These are phyloP conservation scores for Parietichytrium sp. DNA, from an alignment of 108 stramenopile species.

Conservation along the genomic window DNA sequence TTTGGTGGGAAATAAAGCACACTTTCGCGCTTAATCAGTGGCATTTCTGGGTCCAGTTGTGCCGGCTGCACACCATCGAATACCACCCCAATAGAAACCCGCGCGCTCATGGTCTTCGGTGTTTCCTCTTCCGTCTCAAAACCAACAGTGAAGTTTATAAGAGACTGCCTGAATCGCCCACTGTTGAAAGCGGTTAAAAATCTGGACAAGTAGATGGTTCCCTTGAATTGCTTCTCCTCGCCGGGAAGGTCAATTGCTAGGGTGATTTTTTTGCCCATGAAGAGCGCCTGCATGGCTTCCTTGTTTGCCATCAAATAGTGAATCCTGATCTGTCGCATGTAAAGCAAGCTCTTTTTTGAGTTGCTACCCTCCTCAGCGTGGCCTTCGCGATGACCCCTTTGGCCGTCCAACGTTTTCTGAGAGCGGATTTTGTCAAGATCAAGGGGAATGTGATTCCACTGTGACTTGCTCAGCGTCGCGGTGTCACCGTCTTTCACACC, in stretches of 20 bases:
- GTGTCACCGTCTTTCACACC: too few species aligned
- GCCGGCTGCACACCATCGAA: background rate
- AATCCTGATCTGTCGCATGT: background rate
- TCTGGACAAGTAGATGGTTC: background rate
- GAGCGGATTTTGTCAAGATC: too few species aligned
- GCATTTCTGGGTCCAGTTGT: constrained; percentile 23
- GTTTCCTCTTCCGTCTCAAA: background rate
- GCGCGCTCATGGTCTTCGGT: background rate
- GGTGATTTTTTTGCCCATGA: background rate
- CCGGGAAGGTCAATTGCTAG: too few species aligned
- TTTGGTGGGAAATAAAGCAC: constrained; percentile 7
- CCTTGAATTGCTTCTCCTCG: too few species aligned
- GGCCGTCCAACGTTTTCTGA: too few species aligned
- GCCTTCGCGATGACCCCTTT: too few species aligned
- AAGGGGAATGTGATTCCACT: too few species aligned
- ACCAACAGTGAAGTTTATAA: background rate
- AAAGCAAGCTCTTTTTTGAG: too few species aligned
- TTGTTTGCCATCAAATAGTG: background rate
- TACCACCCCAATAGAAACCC: background rate
- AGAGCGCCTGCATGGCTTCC: background rate
- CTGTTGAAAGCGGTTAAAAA: background rate
- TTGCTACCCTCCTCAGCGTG: too few species aligned
- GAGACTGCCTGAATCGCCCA: background rate
- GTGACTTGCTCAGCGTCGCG: too few species aligned
- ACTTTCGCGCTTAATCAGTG: background rate